Base-by-base conservation (phyloP, 1,139 yeast species). In the Eremothecium gossypii region DNA sequence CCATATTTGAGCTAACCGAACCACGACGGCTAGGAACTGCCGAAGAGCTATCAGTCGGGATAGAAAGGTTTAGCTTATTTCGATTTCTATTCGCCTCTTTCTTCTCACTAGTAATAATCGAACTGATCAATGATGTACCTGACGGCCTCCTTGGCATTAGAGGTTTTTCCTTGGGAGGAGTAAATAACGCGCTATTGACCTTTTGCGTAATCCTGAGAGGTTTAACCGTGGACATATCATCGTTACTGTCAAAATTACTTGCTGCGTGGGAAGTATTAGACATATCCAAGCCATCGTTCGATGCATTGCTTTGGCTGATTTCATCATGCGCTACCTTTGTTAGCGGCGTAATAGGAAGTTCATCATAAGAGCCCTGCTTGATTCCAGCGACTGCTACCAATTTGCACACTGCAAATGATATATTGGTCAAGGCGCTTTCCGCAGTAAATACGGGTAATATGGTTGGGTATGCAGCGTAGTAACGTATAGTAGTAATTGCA, bases 391-490 rank as follows among this genome's bases (percentile, higher is more conserved):
- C 65, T 27, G 76, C 68, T 27, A 83, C 63, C 45, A 84, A 70
- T 51, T 84, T 94, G 55, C 89, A 79, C 10, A 86, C 73, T 1
- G 87, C 71, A 54, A 80, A 81, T 10, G 80, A 71, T 37, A 89
- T 66, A 56, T 87, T 96, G 30, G 85, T 75, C 8, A 86, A 68
- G 0, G 96, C 82, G 23, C 89, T 77, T 62, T 86, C 85, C 32
- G 89, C 70, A 8, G 87, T 73, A 30, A 83, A 68, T 43, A 73
- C 73, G 1, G 97, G 96, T 41, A 86, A 65, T 10, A 84, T 57
- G 7, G 73, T 73, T 5, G 74, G 68, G 48, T 83, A 79, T 6
- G 78, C 66, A 1, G 85, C 78, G 60, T 70, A 84, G 58, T 86
- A 86, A 54, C 96, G 73, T 0, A 94, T 75, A 0, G 91, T 75